Evolutionary conservation across 176 grass and related monocot genomes (phyloP), one percentile per base, ranked within the genome.

Genomic region (Poa pratensis): DNA sequence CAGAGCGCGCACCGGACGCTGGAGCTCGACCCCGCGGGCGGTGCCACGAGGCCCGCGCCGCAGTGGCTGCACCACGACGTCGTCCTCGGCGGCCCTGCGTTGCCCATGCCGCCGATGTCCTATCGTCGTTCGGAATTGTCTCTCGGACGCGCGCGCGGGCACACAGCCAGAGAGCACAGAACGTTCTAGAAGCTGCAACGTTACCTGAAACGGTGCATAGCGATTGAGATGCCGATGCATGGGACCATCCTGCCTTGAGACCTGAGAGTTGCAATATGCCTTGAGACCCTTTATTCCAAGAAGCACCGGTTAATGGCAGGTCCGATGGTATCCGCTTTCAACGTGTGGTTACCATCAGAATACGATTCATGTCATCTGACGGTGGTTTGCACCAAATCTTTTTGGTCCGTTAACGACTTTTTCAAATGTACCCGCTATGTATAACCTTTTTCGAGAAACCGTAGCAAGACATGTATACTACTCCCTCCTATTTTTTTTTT

Each of bases 11-110:
- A 93, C 24, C 86, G 79, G 70, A 90, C 58, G 65, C 59, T 13
- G 37, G 81, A 73, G 53, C 75, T 80, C 60, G 84, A 64, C 18
- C 27, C 77, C 49, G 59, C 3, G 45, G 73, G 18, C 20, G 87
- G 51, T 69, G 72, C 55, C 3, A 19, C 48, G 30, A 92, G 82
- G 45, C 43, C 49, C 32, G 69, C 71, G 26, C 88, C 77, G 77
- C 95, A 97, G 57, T 63, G 80, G 55, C 62, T 68, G 86, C 95
- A 97, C 67, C 55, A 83, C 57, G 80, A 70, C 51, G 83, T 52
- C 18, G 46, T 24, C 76, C 35, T 2, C 54, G 54, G 34, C 11
- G 70, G 51, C 71, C 83, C 75, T 2, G 88, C 85, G 78, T 85
- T 77, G 50, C 83, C 82, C 82, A 85, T 80, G 76, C 40, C 58